These are phyloP conservation scores for Peronosclerospora sorghi DNA, from an alignment of 352 stramenopile species.

Conservation along the genomic window DNA sequence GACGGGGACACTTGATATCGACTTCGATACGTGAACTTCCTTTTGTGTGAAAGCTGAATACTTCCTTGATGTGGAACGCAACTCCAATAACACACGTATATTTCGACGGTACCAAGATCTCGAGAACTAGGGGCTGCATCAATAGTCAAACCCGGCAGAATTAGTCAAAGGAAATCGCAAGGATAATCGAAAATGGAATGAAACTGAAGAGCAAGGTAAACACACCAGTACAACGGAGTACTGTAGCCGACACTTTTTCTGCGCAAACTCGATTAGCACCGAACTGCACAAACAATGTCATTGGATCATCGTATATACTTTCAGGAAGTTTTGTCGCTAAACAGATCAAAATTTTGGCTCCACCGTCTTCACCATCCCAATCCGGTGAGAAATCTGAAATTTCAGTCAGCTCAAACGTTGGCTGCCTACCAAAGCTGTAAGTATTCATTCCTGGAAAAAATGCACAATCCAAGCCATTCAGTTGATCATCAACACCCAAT, in stretches of 20 bases:
- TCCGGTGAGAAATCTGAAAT: slow-evolving; percentile 81
- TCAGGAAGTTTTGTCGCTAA: slow-evolving; percentile 35
- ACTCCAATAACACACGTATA: slow-evolving; percentile 45
- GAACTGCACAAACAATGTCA: slow-evolving; percentile 66
- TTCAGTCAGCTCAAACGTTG: slow-evolving; percentile 25
- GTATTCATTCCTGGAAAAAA: slow-evolving; percentile 1
- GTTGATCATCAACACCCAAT: slow-evolving; percentile 23
- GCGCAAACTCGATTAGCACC: slow-evolving; percentile 32
- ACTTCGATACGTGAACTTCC: slow-evolving; percentile 47
- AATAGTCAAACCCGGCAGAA: background rate
- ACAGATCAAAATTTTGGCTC: slow-evolving; percentile 79
- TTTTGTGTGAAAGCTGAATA: slow-evolving; percentile 38
- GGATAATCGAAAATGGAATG: background rate
- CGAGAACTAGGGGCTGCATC: slow-evolving; percentile 33
- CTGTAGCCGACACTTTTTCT: slow-evolving; percentile 56
- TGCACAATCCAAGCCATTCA: slow-evolving; percentile 12
- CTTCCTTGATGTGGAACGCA: slow-evolving; percentile 11
- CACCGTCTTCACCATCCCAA: slow-evolving; percentile 67
- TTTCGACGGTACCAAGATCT: slow-evolving; percentile 33
- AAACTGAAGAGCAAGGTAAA: slow-evolving; percentile 1
- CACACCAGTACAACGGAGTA: slow-evolving; percentile 66
- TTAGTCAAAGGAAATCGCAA: background rate
- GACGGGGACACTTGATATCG: slow-evolving; percentile 25
- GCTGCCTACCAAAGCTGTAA: slow-evolving; percentile 9
- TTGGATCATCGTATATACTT: slow-evolving; percentile 9